Evolutionary conservation across 2,329 filamentous ascomycete species (phyloP), one percentile per base, ranked within the genome.

Genomic region (Fusarium udum): DNA sequence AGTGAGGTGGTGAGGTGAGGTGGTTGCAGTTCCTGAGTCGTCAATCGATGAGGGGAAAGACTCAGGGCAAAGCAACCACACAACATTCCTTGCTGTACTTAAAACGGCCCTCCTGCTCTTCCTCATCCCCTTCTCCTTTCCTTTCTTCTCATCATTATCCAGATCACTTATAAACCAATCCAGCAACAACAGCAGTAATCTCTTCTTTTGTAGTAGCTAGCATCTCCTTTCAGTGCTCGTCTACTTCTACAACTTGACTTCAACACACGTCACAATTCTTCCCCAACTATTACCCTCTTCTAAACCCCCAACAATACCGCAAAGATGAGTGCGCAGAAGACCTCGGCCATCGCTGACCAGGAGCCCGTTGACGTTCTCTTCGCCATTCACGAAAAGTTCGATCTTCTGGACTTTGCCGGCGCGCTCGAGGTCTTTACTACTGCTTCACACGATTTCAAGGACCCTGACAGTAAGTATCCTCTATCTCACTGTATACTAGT

Each of bases 321-420:
- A 84, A 88, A 82, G 82, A 90, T 90, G 88, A 86, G 80, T 84
- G 83, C 87, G 80, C 82, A 82, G 79, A 90, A 90, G 86, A 85
- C 83, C 75, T 88, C 87, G 82, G 87, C 88, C 79, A 87, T 88
- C 81, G 84, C 85, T 78, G 88, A 90, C 79, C 80, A 82, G 68
- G 86, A 90, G 80, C 88, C 88, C 74, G 84, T 90, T 78, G 85
- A 90, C 73, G 87, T 90, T 74, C 87, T 91, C 79, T 86, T 91
- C 81, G 88, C 86, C 76, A 85, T 91, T 76, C 88, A 91, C 61
- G 82, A 85, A 79, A 88, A 89, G 80, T 91, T 90, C 79, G 84
- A 90, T 79, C 80, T 90, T 66, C 77, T 90, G 73, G 88, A 90
- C 83, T 86, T 90, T 75, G 86, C 87, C 64, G 88, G 87, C 72